Evolutionary conservation across 805 yeast species (phyloP).

Genomic region (Dipodascopsis uninucleata): DNA sequence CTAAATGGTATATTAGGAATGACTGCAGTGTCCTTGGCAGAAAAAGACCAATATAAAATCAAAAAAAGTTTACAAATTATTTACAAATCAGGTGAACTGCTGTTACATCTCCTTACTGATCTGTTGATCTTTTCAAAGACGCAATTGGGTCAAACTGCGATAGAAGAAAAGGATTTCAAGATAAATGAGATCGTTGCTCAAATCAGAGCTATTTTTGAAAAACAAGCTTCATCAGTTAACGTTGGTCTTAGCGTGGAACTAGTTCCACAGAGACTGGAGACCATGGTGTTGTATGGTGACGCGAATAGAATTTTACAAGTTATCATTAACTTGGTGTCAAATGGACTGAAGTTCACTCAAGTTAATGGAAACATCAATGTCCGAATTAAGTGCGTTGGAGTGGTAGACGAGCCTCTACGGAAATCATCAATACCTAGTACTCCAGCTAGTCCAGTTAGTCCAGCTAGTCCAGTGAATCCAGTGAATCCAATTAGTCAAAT

Average conservation of each 20-base stretch:
- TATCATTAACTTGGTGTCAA: slow-evolving; percentile 86
- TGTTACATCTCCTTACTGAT: slow-evolving; percentile 86
- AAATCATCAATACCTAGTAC: too few relatives aligned
- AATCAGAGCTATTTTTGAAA: slow-evolving; percentile 77
- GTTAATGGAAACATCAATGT: slow-evolving; percentile 41
- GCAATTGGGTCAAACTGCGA: slow-evolving; percentile 74
- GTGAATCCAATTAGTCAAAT: too few relatives aligned
- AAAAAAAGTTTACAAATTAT: slow-evolving; percentile 76
- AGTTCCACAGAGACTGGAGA: slow-evolving; percentile 47
- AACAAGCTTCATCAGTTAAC: slow-evolving; percentile 71
- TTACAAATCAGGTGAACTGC: slow-evolving; percentile 84
- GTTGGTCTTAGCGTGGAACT: slow-evolving; percentile 63
- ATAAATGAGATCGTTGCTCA: slow-evolving; percentile 80
- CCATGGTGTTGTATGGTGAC: slow-evolving; percentile 79
- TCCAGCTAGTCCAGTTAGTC: too few relatives aligned
- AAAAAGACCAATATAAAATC: slow-evolving; percentile 61
- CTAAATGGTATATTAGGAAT: slow-evolving; percentile 93
- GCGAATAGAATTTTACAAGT: slow-evolving; percentile 86
- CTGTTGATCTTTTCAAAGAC: slow-evolving; percentile 88
- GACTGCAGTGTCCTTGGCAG: slow-evolving; percentile 92
- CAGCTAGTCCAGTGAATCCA: too few relatives aligned
- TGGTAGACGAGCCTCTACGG: slow-evolving; percentile 50
- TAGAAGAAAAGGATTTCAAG: slow-evolving; percentile 79
- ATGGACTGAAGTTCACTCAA: slow-evolving; percentile 89
- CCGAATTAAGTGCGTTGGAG: slow-evolving; percentile 44